These are phyloP conservation scores for Nothophoma quercina DNA, from an alignment of 2,329 filamentous ascomycete species.

Conservation along the genomic window DNA sequence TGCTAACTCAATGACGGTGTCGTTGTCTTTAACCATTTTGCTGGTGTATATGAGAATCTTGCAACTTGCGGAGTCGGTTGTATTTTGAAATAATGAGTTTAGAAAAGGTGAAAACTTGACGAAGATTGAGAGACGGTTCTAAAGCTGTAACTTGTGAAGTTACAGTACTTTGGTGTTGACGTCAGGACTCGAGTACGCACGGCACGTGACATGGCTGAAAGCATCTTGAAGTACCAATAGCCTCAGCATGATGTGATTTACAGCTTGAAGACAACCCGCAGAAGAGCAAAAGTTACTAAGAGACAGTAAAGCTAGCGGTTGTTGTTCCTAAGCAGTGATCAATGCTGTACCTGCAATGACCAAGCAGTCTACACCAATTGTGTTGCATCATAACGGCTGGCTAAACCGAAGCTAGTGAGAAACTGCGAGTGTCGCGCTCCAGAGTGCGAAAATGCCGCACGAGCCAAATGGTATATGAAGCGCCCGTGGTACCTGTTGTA, in stretches of 20 bases:
- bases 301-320: background rate
- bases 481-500: background rate
- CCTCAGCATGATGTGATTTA: background rate
- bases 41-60: background rate
- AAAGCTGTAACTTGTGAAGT: background rate
- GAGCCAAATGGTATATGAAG: conserved; percentile 10
- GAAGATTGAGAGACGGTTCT: background rate
- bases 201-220: conserved; percentile 5
- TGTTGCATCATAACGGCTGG: conserved; percentile 10
- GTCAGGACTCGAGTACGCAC: background rate
- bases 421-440: conserved; percentile 1
- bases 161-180: conserved; percentile 8
- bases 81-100: background rate
- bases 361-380: background rate
- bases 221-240: background rate
- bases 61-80: background rate
- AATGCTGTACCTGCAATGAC: background rate
- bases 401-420: conserved; percentile 7
- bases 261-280: too few relatives aligned
- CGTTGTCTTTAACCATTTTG: conserved; percentile 61
- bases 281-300: background rate
- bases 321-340: background rate
- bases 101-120: background rate
- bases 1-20: conserved; percentile 58
- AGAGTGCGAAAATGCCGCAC: background rate